These are phyloP conservation scores for Aspergillus mulundensis DNA, from an alignment of 495 filamentous ascomycete species.

Conservation along the genomic window DNA sequence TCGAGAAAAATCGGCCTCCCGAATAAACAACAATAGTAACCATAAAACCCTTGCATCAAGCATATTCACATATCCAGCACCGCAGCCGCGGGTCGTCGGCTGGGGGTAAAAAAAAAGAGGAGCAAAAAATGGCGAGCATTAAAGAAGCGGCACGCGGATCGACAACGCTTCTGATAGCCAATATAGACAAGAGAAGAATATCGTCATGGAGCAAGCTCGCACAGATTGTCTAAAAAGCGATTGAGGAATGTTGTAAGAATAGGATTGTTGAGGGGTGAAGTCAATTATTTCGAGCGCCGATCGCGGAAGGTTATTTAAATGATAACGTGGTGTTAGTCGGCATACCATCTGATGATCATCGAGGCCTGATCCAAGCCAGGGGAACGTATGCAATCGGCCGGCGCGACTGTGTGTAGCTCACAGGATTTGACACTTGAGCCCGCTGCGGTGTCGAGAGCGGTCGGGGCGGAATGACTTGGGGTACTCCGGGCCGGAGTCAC, in stretches of 20 bases:
- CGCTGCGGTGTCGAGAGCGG: slow-evolving; percentile 37
- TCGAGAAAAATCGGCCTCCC: slow-evolving; percentile 17
- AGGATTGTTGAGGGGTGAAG: neutral
- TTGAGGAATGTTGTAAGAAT: neutral
- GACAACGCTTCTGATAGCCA: slow-evolving; percentile 15
- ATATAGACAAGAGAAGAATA: slow-evolving; percentile 24
- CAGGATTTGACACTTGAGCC: slow-evolving; percentile 39
- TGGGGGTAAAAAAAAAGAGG: slow-evolving; percentile 9
- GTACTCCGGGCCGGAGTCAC: slow-evolving; percentile 42
- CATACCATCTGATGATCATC: neutral
- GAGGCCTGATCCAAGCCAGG: neutral
- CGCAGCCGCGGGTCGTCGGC: slow-evolving; percentile 15
- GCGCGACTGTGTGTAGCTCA: slow-evolving; percentile 22
- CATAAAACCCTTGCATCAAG: slow-evolving; percentile 24
- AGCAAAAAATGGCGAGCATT: slow-evolving; percentile 9
- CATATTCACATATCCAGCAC: slow-evolving; percentile 17
- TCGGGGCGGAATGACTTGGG: slow-evolving; percentile 42
- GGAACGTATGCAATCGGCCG: slow-evolving; percentile 8
- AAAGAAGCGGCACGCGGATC: slow-evolving; percentile 8
- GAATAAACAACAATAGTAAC: slow-evolving; percentile 16
- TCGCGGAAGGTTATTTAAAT: neutral
- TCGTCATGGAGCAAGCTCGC: slow-evolving; percentile 18
- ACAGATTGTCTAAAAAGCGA: slow-evolving; percentile 11
- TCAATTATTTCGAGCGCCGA: neutral
- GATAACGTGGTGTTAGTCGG: neutral